phyloP scores from a whole-genome alignment of 805 yeast species.

The Blastobotrys americana region DNA sequence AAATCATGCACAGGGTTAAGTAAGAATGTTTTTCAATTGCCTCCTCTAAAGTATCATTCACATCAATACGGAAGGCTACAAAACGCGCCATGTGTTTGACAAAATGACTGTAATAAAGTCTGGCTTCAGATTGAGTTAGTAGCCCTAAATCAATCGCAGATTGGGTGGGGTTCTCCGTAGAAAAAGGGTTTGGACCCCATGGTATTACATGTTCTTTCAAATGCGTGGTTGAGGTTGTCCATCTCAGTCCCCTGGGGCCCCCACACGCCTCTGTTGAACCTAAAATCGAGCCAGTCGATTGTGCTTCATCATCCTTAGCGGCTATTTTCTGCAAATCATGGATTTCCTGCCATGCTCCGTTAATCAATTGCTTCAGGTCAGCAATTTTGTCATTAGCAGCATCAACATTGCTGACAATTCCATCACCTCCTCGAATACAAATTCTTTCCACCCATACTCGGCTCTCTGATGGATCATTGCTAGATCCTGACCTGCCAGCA shows the following conservation, averaged over 20 bases:
- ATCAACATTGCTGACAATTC: not conserved
- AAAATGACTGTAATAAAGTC: not conserved
- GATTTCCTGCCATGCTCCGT: constrained; percentile 1
- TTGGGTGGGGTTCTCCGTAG: not conserved
- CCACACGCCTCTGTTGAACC: not conserved
- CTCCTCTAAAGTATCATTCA: not conserved
- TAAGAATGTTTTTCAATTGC: not conserved
- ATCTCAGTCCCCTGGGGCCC: not conserved
- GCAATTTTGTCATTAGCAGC: constrained; percentile 1
- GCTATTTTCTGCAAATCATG: not conserved
- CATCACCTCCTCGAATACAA: not conserved
- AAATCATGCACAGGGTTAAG: constrained; percentile 3
- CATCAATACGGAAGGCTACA: not conserved
- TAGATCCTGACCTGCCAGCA: not conserved
- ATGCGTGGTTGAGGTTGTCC: no score
- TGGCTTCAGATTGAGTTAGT: not conserved
- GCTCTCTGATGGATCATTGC: no score
- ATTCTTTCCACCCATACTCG: constrained; percentile 3
- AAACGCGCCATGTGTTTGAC: not conserved
- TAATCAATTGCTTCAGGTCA: constrained; percentile 1
- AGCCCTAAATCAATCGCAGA: constrained; percentile 3
- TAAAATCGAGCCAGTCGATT: not conserved
- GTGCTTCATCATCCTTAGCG: not conserved
- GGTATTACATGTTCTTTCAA: no score
- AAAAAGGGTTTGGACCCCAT: not conserved